Percentiles rank a stretch among this genome's conserved stretches.
Conservation (phyloP, 1,284 basidiomycete species). For the Trametes versicolor region DNA sequence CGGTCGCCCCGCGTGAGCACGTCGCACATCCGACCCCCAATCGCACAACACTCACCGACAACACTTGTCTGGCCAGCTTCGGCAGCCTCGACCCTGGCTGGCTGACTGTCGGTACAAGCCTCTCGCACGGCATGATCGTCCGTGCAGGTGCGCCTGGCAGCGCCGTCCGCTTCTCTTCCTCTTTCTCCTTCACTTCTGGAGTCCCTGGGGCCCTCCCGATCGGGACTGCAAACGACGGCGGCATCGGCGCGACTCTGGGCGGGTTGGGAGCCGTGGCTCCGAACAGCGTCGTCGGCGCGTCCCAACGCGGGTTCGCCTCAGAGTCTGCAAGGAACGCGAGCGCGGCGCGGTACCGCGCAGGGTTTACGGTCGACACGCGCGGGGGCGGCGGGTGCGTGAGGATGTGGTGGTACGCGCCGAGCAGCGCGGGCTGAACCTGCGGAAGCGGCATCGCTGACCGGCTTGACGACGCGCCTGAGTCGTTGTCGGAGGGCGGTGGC, state of each 20-base stretch:
- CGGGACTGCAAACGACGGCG: conserved; percentile 63
- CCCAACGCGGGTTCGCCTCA: conserved; percentile 70
- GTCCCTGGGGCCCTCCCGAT: conserved; percentile 41
- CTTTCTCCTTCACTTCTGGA: conserved; percentile 41
- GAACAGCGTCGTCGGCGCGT: conserved; percentile 70
- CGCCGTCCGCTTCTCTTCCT: conserved; percentile 54
- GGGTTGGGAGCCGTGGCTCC: conserved; percentile 61
- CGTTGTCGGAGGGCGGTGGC: conserved; percentile 35
- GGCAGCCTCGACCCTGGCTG: conserved; percentile 67
- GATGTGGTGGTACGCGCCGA: conserved; percentile 77
- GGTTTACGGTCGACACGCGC: conserved; percentile 56
- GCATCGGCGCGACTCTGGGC: conserved; percentile 64
- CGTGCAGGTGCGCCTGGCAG: conserved; percentile 63
- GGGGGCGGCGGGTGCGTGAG: conserved; percentile 66
- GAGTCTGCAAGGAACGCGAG: conserved; percentile 68
- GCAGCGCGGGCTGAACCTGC: conserved; percentile 66
- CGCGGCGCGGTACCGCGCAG: conserved; percentile 72
- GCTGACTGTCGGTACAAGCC: conserved; percentile 59
- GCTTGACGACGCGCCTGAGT: conserved; percentile 9
- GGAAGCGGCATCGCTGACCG: conserved; percentile 41
- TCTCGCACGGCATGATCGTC: conserved; percentile 62
- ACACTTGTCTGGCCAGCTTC: conserved; percentile 65
- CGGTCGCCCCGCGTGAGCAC: background rate
- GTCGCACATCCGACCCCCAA: no score
- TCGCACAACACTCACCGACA: conserved; percentile 60